Percentiles rank a stretch among this genome's conserved stretches.
Conservation (phyloP, 495 filamentous ascomycete species). For the Annulohypoxylon stygium region DNA sequence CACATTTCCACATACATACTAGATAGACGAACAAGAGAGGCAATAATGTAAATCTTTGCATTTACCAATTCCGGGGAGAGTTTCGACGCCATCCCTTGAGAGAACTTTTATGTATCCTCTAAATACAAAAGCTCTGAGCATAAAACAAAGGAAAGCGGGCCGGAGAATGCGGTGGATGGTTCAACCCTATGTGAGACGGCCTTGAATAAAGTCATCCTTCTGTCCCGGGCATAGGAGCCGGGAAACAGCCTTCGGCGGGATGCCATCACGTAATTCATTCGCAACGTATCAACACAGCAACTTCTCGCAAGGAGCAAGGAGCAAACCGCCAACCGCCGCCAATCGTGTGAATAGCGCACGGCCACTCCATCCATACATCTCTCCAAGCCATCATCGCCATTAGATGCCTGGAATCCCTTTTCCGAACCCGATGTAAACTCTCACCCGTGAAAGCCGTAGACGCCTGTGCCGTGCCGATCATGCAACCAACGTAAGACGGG, state of each 20-base stretch:
- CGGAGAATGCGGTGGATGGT: background rate
- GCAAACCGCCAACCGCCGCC: background rate
- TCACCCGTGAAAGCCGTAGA: constrained; percentile 37
- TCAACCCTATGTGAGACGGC: background rate
- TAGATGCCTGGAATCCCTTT: constrained; percentile 1
- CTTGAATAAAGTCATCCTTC: background rate
- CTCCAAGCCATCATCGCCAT: background rate
- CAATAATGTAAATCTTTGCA: constrained; percentile 8
- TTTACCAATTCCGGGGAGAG: background rate
- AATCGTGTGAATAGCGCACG: background rate
- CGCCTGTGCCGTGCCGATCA: constrained; percentile 46
- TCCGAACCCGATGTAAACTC: constrained; percentile 14
- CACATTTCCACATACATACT: constrained; percentile 13
- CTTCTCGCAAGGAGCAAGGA: background rate
- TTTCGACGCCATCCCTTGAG: background rate
- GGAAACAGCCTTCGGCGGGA: background rate
- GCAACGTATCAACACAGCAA: background rate
- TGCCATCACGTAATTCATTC: background rate
- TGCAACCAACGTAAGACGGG: constrained; percentile 41
- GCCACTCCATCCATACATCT: background rate
- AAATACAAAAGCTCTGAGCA: constrained; percentile 27
- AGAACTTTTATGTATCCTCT: constrained; percentile 47
- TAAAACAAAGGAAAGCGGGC: background rate
- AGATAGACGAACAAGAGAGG: background rate
- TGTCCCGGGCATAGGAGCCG: background rate